A percentile compares a stretch with the other conserved stretches of the same genome.
Conservation (phyloP, 257 asterid species). For the Anisodus acutangulus region DNA sequence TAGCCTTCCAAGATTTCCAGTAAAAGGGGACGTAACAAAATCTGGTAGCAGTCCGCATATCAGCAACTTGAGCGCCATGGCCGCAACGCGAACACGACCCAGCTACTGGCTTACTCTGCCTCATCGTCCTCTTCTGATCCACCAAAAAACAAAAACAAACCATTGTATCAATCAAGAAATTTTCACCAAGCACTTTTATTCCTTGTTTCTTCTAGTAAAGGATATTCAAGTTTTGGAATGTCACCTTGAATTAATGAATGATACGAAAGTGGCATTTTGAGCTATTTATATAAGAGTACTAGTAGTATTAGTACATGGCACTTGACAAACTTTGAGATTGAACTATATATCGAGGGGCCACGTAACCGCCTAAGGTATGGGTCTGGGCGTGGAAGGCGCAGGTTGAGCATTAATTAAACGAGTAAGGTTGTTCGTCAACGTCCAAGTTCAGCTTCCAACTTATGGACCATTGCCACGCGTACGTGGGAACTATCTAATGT, state of each 20-base stretch:
- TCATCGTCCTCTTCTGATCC: constrained; percentile 68
- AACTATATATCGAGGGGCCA: constrained; percentile 17
- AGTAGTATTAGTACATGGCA: neutral
- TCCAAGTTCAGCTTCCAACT: constrained; percentile 24
- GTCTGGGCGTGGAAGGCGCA: neutral
- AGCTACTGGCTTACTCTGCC: constrained; percentile 70
- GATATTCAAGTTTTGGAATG: no score
- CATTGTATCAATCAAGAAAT: constrained; percentile 23
- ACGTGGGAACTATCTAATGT: neutral
- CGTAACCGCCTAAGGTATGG: constrained; percentile 12
- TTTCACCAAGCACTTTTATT: no score
- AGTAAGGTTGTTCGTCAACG: neutral
- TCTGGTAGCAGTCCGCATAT: constrained; percentile 73
- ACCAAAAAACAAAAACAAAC: constrained; percentile 85
- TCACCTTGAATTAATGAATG: neutral
- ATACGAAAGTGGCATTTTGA: neutral
- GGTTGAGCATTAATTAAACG: neutral
- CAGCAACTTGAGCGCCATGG: constrained; percentile 69
- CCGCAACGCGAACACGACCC: constrained; percentile 81
- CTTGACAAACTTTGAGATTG: neutral
- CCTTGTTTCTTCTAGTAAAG: no score
- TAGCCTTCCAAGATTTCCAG: constrained; percentile 80
- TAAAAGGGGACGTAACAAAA: constrained; percentile 74
- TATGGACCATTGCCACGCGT: constrained; percentile 8
- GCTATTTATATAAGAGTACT: neutral